Conservation (phyloP, 768 basidiomycete genomes). For the Termitomyces sp. region DNA sequence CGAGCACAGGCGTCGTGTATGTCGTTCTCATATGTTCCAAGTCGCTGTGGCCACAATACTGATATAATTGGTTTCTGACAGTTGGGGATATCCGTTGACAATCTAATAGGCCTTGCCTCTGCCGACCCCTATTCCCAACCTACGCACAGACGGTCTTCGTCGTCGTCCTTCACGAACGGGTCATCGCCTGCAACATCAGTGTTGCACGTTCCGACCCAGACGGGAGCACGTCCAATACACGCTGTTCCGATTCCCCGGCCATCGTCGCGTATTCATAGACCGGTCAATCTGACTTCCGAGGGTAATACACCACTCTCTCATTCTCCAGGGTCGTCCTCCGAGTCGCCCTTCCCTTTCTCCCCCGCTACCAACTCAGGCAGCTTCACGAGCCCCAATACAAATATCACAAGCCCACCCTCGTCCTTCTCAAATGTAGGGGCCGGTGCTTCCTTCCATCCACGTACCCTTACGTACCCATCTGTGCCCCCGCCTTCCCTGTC, state of each 20-base stretch:
- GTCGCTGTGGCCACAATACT: not conserved
- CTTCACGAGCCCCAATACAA: conserved; percentile 57
- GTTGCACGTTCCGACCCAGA: conserved; percentile 31
- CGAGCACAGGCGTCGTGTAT: conserved; percentile 69
- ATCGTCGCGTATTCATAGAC: conserved; percentile 61
- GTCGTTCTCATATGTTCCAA: conserved; percentile 27
- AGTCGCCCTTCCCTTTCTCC: conserved; percentile 70
- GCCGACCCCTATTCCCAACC: conserved; percentile 71
- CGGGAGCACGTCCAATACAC: conserved; percentile 36
- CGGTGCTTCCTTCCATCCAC: conserved; percentile 28
- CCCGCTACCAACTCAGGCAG: conserved; percentile 55
- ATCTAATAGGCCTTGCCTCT: conserved; percentile 69
- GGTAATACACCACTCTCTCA: conserved; percentile 63
- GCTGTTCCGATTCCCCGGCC: conserved; percentile 79
- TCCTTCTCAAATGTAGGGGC: conserved; percentile 45
- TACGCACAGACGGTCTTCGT: conserved; percentile 57
- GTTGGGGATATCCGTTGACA: conserved; percentile 78
- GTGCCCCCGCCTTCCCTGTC: conserved; percentile 83
- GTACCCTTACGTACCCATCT: conserved; percentile 70
- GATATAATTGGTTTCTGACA: conserved; percentile 26
- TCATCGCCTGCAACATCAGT: conserved; percentile 51
- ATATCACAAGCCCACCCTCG: conserved; percentile 73
- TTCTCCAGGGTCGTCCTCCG: conserved; percentile 60
- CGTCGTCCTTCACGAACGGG: conserved; percentile 31
- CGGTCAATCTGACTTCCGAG: conserved; percentile 44